These are phyloP conservation scores for Aphanomyces stellatus DNA, from an alignment of 352 stramenopile species.

Conservation along the genomic window DNA sequence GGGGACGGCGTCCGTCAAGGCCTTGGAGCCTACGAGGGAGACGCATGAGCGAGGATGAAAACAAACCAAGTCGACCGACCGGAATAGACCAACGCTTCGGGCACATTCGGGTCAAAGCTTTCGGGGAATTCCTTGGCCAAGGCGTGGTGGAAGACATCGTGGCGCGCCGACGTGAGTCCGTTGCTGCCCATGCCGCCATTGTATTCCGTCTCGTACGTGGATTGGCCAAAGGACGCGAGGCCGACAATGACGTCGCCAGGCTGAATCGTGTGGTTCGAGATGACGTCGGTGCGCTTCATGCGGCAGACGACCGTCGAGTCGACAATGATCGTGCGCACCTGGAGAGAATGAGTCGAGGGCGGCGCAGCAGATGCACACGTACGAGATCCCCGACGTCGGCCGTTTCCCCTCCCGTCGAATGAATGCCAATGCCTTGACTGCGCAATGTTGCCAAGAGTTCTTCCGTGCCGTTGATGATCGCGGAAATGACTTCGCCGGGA, in stretches of 20 bases:
- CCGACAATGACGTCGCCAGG: conserved; percentile 30
- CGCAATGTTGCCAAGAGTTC: conserved; percentile 25
- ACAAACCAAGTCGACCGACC: neutral
- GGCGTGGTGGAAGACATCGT: conserved; percentile 29
- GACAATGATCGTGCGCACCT: conserved; percentile 30
- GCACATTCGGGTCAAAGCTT: conserved; percentile 25
- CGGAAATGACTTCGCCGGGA: conserved; percentile 30
- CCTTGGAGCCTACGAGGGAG: conserved; percentile 18
- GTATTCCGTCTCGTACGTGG: conserved; percentile 31
- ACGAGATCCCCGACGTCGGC: conserved; percentile 30
- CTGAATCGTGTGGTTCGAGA: conserved; percentile 27
- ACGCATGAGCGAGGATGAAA: neutral
- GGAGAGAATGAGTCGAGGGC: neutral
- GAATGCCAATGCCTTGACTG: conserved; percentile 26
- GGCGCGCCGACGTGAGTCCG: conserved; percentile 28
- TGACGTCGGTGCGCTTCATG: conserved; percentile 26
- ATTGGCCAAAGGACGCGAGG: conserved; percentile 28
- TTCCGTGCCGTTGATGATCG: conserved; percentile 33
- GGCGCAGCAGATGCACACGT: neutral
- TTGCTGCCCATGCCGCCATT: conserved; percentile 35
- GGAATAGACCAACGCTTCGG: conserved; percentile 26
- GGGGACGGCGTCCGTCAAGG: conserved; percentile 20
- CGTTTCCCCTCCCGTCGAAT: conserved; percentile 28
- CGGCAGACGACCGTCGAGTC: conserved; percentile 28
- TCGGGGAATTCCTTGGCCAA: conserved; percentile 26